Percentiles rank a stretch among this genome's conserved stretches.
These are phyloP conservation scores for Solanum aculeatissimum DNA, from an alignment of 305 asterid species.

Conservation along the genomic window DNA sequence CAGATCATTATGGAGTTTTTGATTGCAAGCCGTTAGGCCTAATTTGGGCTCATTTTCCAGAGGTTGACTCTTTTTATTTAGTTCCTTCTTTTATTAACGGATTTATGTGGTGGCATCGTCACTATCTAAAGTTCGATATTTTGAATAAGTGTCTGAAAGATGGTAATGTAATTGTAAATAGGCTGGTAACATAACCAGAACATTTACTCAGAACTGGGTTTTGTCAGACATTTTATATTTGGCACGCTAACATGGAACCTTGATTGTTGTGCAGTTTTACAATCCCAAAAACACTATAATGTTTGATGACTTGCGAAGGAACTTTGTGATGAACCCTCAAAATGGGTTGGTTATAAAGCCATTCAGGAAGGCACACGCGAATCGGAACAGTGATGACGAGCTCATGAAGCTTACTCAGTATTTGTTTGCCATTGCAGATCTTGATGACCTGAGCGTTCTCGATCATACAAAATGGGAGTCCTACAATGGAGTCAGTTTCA, in stretches of 20 bases:
- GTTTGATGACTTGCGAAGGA: conserved; percentile 89
- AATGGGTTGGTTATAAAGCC: conserved; percentile 83
- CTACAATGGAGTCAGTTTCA: conserved; percentile 38
- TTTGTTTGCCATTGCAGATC: conserved; percentile 75
- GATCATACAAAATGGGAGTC: conserved; percentile 85
- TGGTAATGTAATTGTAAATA: background rate
- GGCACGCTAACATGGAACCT: background rate
- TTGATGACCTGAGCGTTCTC: conserved; percentile 67
- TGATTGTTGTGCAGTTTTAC: conserved; percentile 46
- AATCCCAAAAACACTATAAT: conserved; percentile 70
- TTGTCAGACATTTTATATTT: background rate
- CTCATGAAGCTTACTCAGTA: conserved; percentile 83
- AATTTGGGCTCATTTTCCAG: conserved; percentile 83
- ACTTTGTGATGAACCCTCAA: conserved; percentile 93
- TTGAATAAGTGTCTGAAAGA: background rate
- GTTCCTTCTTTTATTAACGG: background rate
- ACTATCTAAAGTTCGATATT: background rate
- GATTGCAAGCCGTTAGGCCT: conserved; percentile 95
- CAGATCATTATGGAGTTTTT: conserved; percentile 73
- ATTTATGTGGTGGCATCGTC: background rate
- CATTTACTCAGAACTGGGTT: background rate
- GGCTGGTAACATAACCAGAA: background rate
- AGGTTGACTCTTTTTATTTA: conserved; percentile 33
- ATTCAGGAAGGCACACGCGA: conserved; percentile 70
- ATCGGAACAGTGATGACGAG: conserved; percentile 64